Evolutionary conservation across 805 yeast genomes (phyloP).

Genomic region (Cyberlindnera veronae): DNA sequence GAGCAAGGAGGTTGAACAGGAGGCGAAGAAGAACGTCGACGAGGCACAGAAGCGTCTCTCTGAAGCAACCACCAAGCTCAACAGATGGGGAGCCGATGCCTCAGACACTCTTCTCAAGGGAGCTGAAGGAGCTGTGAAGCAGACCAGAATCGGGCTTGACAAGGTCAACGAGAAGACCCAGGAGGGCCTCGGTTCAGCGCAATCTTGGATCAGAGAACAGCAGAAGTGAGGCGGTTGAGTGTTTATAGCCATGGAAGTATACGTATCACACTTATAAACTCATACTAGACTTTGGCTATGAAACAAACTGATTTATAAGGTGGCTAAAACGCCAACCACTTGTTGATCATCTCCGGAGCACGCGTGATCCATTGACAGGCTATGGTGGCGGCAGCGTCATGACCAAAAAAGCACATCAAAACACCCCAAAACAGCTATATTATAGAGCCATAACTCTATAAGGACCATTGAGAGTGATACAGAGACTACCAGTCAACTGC

Average conservation of each 20-base stretch:
- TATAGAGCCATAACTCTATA: too few relatives aligned
- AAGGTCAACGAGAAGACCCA: conserved; percentile 23
- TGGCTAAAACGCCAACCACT: too few relatives aligned
- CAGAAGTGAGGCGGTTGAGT: conserved; percentile 10
- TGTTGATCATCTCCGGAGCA: too few relatives aligned
- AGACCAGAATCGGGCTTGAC: conserved; percentile 26
- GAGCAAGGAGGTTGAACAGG: conserved; percentile 31
- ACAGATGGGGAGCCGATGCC: conserved; percentile 29
- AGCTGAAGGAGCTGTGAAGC: conserved; percentile 29
- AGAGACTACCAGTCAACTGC: too few relatives aligned
- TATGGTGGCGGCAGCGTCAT: too few relatives aligned
- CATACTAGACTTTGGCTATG: too few relatives aligned
- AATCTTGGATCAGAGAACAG: conserved; percentile 23
- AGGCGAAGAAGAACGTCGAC: conserved; percentile 31
- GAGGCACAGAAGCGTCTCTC: conserved; percentile 23
- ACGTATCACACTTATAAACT: too few relatives aligned
- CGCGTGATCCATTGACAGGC: too few relatives aligned
- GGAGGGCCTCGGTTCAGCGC: conserved; percentile 22
- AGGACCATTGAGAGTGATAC: too few relatives aligned
- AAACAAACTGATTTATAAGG: too few relatives aligned
- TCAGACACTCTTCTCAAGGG: conserved; percentile 30
- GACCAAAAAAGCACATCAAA: too few relatives aligned
- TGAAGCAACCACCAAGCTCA: conserved; percentile 16
- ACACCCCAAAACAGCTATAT: too few relatives aligned
- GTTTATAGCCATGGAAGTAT: not conserved